phyloP scores from a whole-genome alignment of 805 yeast genomes.

The Naumovozyma baii region DNA sequence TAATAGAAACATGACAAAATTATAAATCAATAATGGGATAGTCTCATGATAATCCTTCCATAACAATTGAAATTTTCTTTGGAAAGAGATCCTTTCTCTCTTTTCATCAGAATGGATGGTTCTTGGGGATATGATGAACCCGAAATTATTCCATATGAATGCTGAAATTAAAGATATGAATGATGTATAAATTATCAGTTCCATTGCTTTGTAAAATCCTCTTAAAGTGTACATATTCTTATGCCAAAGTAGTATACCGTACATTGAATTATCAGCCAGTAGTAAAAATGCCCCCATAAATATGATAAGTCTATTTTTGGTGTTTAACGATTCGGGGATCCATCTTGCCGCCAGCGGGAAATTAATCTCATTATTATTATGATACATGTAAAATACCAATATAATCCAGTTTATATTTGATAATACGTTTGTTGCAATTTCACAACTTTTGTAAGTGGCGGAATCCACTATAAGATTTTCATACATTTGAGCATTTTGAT shows the following conservation, averaged over 20 bases:
- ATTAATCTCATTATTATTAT: conserved; percentile 5
- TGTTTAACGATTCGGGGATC: conserved; percentile 14
- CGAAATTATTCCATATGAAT: conserved; percentile 21
- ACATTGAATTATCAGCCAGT: conserved; percentile 7
- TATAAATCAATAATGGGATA: conserved; percentile 21
- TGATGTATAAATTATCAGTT: conserved; percentile 9
- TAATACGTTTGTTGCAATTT: conserved; percentile 11
- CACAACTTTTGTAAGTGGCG: conserved; percentile 9
- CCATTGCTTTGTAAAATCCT: conserved; percentile 5
- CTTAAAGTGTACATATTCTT: neutral
- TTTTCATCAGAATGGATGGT: conserved; percentile 3
- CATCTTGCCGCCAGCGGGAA: conserved; percentile 2
- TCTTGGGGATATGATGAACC: conserved; percentile 17
- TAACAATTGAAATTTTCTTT: conserved; percentile 7
- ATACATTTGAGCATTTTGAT: conserved; percentile 42
- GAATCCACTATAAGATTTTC: conserved; percentile 11
- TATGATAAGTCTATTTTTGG: conserved; percentile 14
- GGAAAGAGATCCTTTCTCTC: neutral
- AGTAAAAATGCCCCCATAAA: conserved; percentile 9
- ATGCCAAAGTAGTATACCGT: conserved; percentile 7
- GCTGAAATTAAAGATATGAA: conserved; percentile 11
- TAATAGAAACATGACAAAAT: conserved; percentile 11
- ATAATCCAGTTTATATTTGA: conserved; percentile 23
- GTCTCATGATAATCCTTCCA: conserved; percentile 24
- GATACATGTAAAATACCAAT: conserved; percentile 23